phyloP scores from a whole-genome alignment of 2,329 filamentous ascomycete species.

The Trichoderma harzianum region DNA sequence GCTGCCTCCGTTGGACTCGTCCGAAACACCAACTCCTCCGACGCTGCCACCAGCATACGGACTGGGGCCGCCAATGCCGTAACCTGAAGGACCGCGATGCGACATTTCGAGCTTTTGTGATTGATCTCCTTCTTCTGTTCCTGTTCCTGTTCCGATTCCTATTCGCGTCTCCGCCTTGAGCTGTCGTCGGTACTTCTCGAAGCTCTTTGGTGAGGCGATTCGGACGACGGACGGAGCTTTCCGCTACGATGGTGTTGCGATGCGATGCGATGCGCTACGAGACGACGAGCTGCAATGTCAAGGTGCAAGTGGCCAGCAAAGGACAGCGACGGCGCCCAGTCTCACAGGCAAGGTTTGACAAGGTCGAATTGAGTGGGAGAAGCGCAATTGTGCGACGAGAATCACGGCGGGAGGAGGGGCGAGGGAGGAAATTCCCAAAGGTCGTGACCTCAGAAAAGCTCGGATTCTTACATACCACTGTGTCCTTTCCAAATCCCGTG shows the following conservation, averaged over 20 bases:
- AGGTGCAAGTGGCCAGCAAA: neutral
- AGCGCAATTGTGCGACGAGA: slow-evolving; percentile 16
- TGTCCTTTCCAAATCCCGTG: slow-evolving; percentile 40
- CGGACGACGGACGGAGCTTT: neutral
- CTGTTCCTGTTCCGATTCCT: neutral
- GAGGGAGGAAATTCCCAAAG: neutral
- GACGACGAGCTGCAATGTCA: neutral
- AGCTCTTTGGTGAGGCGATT: neutral
- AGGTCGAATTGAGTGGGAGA: slow-evolving; percentile 1
- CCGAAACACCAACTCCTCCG: slow-evolving; percentile 35
- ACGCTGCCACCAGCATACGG: slow-evolving; percentile 61
- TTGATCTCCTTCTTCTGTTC: neutral
- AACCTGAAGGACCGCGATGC: slow-evolving; percentile 67
- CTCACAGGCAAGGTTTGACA: neutral
- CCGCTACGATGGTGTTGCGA: neutral
- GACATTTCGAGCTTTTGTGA: slow-evolving; percentile 32
- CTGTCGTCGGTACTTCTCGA: neutral
- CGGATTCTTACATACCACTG: slow-evolving; percentile 32
- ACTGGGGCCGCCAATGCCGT: slow-evolving; percentile 70
- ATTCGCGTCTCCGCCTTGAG: neutral
- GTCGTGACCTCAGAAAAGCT: slow-evolving; percentile 31
- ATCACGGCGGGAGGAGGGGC: slow-evolving; percentile 1
- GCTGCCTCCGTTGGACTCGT: slow-evolving; percentile 55
- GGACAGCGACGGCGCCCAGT: neutral
- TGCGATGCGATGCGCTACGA: slow-evolving; percentile 9